A percentile compares a stretch with the other conserved stretches of the same genome.
phyloP scores from a whole-genome alignment of 1,139 yeast genomes.

The Kurtzmaniella quercitrusa region DNA sequence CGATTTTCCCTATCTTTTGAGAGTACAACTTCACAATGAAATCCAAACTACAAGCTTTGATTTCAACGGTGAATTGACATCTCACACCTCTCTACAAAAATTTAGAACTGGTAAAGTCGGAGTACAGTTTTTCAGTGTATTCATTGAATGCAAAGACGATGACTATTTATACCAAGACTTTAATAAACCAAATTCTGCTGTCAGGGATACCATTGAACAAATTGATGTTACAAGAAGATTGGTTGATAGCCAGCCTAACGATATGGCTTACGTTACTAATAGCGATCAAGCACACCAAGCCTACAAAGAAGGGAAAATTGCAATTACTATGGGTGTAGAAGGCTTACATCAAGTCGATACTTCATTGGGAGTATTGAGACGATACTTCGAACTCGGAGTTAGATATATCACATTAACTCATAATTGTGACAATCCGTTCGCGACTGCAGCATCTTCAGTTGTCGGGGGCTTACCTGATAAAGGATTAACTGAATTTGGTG shows the following conservation, averaged over 20 bases:
- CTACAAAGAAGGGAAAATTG: constrained; percentile 31
- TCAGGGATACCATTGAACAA: constrained; percentile 50
- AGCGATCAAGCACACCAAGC: constrained; percentile 33
- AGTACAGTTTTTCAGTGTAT: constrained; percentile 44
- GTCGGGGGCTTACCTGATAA: constrained; percentile 40
- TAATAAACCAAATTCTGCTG: constrained; percentile 35
- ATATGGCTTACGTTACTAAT: constrained; percentile 33
- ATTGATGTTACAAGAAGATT: constrained; percentile 47
- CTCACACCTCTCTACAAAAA: constrained; percentile 38
- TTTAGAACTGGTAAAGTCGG: constrained; percentile 39
- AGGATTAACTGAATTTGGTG: constrained; percentile 42
- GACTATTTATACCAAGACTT: constrained; percentile 37
- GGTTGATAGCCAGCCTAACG: constrained; percentile 32
- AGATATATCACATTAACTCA: constrained; percentile 50
- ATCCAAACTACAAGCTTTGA: constrained; percentile 24
- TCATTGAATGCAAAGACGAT: constrained; percentile 38
- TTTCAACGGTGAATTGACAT: constrained; percentile 27
- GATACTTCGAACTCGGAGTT: constrained; percentile 45
- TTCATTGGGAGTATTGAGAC: constrained; percentile 45
- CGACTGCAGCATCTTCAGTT: constrained; percentile 47
- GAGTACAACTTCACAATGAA: constrained; percentile 41
- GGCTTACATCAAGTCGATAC: constrained; percentile 50
- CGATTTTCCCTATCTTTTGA: constrained; percentile 41
- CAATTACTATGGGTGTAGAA: constrained; percentile 48
- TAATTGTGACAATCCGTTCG: constrained; percentile 54